Conservation (phyloP, 2,329 filamentous ascomycete genomes). For the Aciculosporium take region DNA sequence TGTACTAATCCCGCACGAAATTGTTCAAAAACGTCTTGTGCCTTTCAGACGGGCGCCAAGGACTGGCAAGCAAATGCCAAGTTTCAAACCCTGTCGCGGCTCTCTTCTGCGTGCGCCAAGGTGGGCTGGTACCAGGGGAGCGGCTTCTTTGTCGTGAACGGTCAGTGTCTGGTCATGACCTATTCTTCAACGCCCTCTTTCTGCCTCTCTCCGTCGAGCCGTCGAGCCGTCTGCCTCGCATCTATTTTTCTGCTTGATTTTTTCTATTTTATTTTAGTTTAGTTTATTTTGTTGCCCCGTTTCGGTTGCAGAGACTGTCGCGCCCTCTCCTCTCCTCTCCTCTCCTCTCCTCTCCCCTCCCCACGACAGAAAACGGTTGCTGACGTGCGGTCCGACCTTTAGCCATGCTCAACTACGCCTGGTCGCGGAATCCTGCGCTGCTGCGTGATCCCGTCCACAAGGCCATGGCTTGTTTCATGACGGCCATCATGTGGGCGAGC, state of each 20-base stretch:
- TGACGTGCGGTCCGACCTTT: not conserved
- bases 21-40: not conserved
- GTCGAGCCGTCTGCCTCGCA: too few species aligned
- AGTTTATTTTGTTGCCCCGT: too few species aligned
- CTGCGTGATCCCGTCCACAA: slow-evolving; percentile 7
- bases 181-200: too few species aligned
- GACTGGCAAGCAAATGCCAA: slow-evolving; percentile 9
- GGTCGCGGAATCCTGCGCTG: slow-evolving; percentile 8
- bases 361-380: not conserved
- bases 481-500: slow-evolving; percentile 8
- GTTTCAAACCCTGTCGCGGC: slow-evolving; percentile 6
- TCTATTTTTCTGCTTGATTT: not conserved
- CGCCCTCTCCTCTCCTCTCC: too few species aligned
- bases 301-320: too few species aligned
- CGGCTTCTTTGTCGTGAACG: slow-evolving; percentile 8
- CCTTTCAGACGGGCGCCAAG: slow-evolving; percentile 4
- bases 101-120: slow-evolving; percentile 6
- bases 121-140: slow-evolving; percentile 10
- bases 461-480: slow-evolving; percentile 6
- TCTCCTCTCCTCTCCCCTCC: too few species aligned
- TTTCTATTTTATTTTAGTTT: not conserved
- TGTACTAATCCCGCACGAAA: not conserved
- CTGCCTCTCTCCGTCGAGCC: too few species aligned
- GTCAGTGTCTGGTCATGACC: slow-evolving; percentile 6
- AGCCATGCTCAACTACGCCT: slow-evolving; percentile 9